A percentile compares a stretch with the other conserved stretches of the same genome.
Conservation (phyloP, 2,329 filamentous ascomycete species). For the Apiospora rasikravindrae region DNA sequence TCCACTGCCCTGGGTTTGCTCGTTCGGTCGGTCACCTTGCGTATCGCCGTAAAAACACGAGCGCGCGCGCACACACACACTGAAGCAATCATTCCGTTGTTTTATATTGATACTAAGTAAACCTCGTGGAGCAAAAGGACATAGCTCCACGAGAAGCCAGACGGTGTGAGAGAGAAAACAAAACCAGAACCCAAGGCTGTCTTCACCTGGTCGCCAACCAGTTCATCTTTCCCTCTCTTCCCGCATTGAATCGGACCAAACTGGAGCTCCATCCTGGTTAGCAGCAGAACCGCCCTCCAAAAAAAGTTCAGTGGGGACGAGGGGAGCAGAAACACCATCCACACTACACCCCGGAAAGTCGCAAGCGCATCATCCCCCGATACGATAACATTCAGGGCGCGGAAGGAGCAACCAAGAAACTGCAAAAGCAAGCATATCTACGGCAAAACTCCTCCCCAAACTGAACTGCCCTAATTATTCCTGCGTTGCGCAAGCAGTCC, state of each 20-base stretch:
- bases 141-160: background rate
- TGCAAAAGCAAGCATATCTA: background rate
- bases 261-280: background rate
- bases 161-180: background rate
- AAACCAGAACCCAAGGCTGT: background rate
- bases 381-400: background rate
- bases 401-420: background rate
- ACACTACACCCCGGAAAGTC: background rate
- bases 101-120: background rate
- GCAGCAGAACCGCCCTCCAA: background rate
- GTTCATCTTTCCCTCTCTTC: background rate
- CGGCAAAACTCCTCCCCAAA: background rate
- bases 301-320: background rate
- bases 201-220: background rate
- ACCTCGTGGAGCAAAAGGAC: background rate
- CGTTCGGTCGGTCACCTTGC: slow-evolving; percentile 7
- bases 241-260: too few species aligned
- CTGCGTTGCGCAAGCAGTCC: background rate
- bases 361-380: background rate
- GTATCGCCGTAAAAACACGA: background rate
- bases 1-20: slow-evolving; percentile 4
- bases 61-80: background rate
- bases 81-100: background rate
- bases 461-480: background rate
- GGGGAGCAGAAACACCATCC: slow-evolving; percentile 13